Conservation (phyloP, 2,329 filamentous ascomycete species). For the Talaromyces sp. region DNA sequence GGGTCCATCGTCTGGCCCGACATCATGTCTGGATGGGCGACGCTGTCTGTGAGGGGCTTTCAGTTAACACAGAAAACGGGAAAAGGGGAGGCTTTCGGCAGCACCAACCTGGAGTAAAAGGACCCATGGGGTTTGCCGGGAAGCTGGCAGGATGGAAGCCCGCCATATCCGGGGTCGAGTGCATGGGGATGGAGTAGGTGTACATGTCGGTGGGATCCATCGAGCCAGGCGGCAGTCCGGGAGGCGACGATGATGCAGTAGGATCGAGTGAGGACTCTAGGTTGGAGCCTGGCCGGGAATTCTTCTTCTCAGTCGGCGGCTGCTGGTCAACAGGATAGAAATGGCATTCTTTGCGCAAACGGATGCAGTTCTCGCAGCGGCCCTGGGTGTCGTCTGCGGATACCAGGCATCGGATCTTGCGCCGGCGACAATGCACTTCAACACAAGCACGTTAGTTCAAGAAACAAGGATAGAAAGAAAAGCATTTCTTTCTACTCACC, state of each 20-base stretch:
- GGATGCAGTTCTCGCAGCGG: slow-evolving; percentile 87
- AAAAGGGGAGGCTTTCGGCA: slow-evolving; percentile 1
- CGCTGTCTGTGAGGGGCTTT: slow-evolving; percentile 20
- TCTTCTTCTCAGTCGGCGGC: slow-evolving; percentile 49
- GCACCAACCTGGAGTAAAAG: slow-evolving; percentile 31
- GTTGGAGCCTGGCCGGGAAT: slow-evolving; percentile 39
- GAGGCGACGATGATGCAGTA: slow-evolving; percentile 46
- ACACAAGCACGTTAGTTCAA: neutral
- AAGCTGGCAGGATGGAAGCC: slow-evolving; percentile 27
- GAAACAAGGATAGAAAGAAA: no score
- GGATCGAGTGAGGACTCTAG: slow-evolving; percentile 42
- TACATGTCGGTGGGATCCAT: slow-evolving; percentile 33
- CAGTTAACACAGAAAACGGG: neutral
- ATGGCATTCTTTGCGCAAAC: slow-evolving; percentile 89
- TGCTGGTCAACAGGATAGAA: slow-evolving; percentile 85
- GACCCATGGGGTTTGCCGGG: slow-evolving; percentile 27
- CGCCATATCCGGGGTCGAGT: slow-evolving; percentile 28
- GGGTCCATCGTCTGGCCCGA: slow-evolving; percentile 28
- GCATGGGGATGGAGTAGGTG: slow-evolving; percentile 33
- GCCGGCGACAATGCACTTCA: slow-evolving; percentile 80
- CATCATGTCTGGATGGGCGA: slow-evolving; percentile 25
- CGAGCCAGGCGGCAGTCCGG: slow-evolving; percentile 12
- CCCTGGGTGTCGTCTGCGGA: slow-evolving; percentile 67
- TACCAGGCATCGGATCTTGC: slow-evolving; percentile 88
- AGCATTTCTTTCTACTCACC: slow-evolving; percentile 58